phyloP scores from a whole-genome alignment of 257 asterid genomes.

The Salvia miltiorrhiza region DNA sequence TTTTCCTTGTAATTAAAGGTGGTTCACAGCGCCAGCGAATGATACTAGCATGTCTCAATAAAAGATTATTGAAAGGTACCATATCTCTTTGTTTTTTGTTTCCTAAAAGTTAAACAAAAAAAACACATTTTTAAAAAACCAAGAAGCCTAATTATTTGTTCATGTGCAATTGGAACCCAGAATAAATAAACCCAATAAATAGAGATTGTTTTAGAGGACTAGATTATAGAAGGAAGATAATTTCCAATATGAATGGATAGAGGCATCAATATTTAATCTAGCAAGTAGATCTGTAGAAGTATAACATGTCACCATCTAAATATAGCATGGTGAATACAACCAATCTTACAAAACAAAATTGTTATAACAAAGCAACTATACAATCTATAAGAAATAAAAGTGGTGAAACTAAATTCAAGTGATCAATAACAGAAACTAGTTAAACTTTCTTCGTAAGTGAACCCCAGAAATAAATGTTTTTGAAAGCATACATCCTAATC shows the following conservation, averaged over 20 bases:
- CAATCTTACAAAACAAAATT: neutral
- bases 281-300: neutral
- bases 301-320: neutral
- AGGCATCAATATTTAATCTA: neutral
- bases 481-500: neutral
- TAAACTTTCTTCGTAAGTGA: neutral
- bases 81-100: neutral
- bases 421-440: neutral
- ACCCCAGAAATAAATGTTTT: neutral
- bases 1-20: neutral
- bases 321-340: too few relatives aligned
- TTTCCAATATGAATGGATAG: neutral
- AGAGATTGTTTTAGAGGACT: neutral
- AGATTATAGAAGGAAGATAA: neutral
- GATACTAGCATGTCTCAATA: neutral
- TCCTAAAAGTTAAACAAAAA: neutral
- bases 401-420: neutral
- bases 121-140: neutral
- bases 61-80: neutral
- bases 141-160: neutral
- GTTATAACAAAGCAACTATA: neutral
- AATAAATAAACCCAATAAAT: neutral
- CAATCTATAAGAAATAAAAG: neutral
- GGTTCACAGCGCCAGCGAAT: neutral
- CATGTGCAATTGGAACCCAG: neutral